Conservation (phyloP, 768 basidiomycete species). For the Leccinum truebloodii region DNA sequence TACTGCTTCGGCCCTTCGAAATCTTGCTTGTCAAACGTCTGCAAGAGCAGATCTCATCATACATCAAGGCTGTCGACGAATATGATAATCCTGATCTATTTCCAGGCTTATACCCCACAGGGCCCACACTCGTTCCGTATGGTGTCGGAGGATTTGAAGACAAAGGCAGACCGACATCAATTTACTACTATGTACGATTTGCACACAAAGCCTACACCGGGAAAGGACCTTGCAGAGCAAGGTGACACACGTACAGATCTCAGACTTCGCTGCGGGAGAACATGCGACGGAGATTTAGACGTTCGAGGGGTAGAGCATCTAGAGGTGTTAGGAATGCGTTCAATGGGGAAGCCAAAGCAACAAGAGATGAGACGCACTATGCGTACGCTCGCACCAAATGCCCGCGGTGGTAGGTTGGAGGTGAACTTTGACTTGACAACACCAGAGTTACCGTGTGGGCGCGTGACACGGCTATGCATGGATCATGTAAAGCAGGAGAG, state of each 20-base stretch:
- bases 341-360: background rate
- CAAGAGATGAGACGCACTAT: conserved; percentile 55
- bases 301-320: conserved; percentile 94
- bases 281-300: conserved; percentile 49
- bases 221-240: too few species aligned
- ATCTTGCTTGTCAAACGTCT: too few species aligned
- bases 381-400: conserved; percentile 91
- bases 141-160: too few species aligned
- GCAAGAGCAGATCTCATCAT: too few species aligned
- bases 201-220: too few species aligned
- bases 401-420: conserved; percentile 91
- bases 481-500: background rate
- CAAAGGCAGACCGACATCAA: too few species aligned
- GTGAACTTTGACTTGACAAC: conserved; percentile 97
- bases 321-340: background rate
- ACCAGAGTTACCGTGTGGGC: conserved; percentile 92
- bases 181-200: too few species aligned
- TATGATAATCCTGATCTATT: too few species aligned
- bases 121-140: too few species aligned
- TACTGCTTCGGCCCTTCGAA: too few species aligned
- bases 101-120: too few species aligned
- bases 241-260: conserved; percentile 10
- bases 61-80: too few species aligned
- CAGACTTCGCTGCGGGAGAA: conserved; percentile 6
- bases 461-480: conserved; percentile 76